phyloP scores from a whole-genome alignment of 2,329 filamentous ascomycete species.

The Xylaria polymorpha region DNA sequence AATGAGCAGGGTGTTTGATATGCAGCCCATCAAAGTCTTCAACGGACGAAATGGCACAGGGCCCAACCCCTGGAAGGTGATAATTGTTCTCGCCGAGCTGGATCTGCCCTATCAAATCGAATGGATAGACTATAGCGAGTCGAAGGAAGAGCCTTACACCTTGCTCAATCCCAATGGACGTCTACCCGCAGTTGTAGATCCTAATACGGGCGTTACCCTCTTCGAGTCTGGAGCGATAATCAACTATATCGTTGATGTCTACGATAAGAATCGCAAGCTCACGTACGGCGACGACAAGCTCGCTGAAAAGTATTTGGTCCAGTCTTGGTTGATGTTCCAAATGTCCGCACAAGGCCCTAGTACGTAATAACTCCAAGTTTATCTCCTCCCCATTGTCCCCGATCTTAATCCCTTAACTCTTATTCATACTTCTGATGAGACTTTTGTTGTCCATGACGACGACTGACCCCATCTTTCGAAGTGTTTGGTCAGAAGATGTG shows the following conservation, averaged over 20 bases:
- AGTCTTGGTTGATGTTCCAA: constrained; percentile 59
- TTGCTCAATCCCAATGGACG: constrained; percentile 53
- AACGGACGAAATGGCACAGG: constrained; percentile 38
- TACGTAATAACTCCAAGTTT: not conserved
- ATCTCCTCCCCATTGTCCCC: not conserved
- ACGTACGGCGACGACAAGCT: constrained; percentile 52
- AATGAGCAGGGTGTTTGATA: constrained; percentile 4
- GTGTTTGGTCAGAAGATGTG: constrained; percentile 50
- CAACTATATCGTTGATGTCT: constrained; percentile 59
- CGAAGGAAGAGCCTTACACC: constrained; percentile 49
- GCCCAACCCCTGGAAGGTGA: constrained; percentile 49
- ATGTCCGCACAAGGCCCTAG: constrained; percentile 57
- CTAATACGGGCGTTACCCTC: constrained; percentile 58
- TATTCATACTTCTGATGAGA: not conserved
- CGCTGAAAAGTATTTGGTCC: constrained; percentile 53
- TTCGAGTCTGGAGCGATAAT: constrained; percentile 64
- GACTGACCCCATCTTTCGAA: not conserved
- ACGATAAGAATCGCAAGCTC: constrained; percentile 57
- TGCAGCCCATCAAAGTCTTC: constrained; percentile 41
- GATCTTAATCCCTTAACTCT: not conserved
- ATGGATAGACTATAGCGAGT: constrained; percentile 41
- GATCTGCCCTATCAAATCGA: constrained; percentile 46
- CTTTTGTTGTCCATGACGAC: not conserved
- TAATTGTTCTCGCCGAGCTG: constrained; percentile 49
- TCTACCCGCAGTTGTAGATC: constrained; percentile 52